Evolutionary conservation across 2,329 filamentous ascomycete species (phyloP).

Genomic region (Botrytis fragariae): DNA sequence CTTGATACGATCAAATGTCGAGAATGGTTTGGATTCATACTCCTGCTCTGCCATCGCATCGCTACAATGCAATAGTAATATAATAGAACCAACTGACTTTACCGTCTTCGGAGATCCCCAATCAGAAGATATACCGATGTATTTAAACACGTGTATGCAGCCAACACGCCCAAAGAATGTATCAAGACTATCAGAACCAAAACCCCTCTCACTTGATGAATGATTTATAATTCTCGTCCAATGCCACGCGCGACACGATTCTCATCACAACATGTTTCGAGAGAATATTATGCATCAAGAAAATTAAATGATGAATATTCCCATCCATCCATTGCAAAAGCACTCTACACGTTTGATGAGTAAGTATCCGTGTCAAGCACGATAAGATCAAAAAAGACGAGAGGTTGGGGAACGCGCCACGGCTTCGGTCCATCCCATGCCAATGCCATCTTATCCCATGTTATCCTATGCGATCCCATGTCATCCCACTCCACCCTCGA

Average conservation of each 20-base stretch:
- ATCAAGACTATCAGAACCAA: background rate
- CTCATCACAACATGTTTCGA: background rate
- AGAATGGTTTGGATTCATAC: background rate
- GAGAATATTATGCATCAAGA: background rate
- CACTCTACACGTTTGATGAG: background rate
- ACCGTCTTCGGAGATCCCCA: background rate
- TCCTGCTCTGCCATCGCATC: background rate
- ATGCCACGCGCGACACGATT: background rate
- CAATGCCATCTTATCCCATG: background rate
- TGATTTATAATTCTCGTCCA: background rate
- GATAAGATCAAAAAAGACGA: background rate
- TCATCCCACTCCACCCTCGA: background rate
- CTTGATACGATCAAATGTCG: background rate
- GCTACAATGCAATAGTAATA: no score
- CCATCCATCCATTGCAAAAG: background rate
- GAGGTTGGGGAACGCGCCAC: constrained; percentile 12
- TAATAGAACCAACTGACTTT: no score
- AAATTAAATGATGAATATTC: background rate
- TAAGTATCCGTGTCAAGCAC: background rate
- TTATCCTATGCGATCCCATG: background rate
- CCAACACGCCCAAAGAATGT: background rate
- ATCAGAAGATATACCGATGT: background rate
- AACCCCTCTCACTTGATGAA: background rate
- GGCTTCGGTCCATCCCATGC: background rate
- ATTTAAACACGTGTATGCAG: background rate